Evolutionary conservation across 23 red algal species (phyloP).

Genomic region (Gracilariopsis chorda): DNA sequence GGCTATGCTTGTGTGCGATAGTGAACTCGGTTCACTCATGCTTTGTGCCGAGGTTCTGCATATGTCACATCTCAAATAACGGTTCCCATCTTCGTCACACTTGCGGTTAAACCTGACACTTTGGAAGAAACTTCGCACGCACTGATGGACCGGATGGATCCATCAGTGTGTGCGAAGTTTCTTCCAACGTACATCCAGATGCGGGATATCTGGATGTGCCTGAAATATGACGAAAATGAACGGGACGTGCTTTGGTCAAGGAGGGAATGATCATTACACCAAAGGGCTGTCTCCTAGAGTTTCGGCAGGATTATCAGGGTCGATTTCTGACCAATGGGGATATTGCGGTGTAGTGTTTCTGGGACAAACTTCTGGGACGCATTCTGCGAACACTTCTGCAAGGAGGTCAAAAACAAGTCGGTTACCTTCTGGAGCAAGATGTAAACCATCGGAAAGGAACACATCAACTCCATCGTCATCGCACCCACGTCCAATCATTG

Average conservation of each 20-base stretch:
- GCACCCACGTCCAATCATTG: conserved; percentile 8
- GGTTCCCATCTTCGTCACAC: too few relatives aligned
- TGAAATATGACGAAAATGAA: neutral
- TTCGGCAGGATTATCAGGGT: conserved; percentile 9
- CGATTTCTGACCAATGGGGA: conserved; percentile 25
- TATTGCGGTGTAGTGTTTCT: neutral
- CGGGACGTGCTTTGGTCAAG: neutral
- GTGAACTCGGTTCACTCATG: too few relatives aligned
- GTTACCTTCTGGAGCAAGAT: conserved; percentile 42
- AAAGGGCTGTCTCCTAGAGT: conserved; percentile 13
- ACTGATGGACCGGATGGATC: too few relatives aligned
- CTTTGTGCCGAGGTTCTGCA: too few relatives aligned
- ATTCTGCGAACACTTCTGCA: conserved; percentile 8
- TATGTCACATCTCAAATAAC: too few relatives aligned
- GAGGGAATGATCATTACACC: neutral
- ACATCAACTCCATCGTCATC: neutral
- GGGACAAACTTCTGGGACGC: conserved; percentile 11
- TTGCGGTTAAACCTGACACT: too few relatives aligned
- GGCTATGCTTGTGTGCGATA: too few relatives aligned
- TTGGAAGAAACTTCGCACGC: too few relatives aligned
- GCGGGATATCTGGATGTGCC: too few relatives aligned
- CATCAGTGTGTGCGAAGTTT: too few relatives aligned
- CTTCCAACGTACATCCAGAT: too few relatives aligned
- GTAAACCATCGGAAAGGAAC: conserved; percentile 56
- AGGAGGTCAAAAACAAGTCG: conserved; percentile 14